These are phyloP conservation scores for Malbranchea cinnamomea DNA, from an alignment of 2,329 filamentous ascomycete genomes.

Conservation along the genomic window DNA sequence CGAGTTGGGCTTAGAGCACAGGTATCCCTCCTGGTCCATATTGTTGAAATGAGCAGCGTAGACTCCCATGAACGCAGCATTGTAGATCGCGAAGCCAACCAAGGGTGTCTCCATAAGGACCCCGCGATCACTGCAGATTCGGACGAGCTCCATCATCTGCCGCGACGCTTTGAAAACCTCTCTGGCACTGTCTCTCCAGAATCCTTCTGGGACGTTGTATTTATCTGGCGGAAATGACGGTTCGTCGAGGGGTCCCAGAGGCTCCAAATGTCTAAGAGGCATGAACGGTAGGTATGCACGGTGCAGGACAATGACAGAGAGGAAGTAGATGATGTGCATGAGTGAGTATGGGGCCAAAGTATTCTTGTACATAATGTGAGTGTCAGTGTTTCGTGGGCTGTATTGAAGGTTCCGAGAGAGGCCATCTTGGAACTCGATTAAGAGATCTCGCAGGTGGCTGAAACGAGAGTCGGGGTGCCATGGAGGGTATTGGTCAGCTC, in stretches of 20 bases:
- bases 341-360: slow-evolving; percentile 39
- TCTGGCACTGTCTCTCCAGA: slow-evolving; percentile 37
- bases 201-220: slow-evolving; percentile 29
- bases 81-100: slow-evolving; percentile 40
- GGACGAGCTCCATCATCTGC: slow-evolving; percentile 38
- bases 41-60: slow-evolving; percentile 41
- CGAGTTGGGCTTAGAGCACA: slow-evolving; percentile 22
- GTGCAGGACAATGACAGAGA: slow-evolving; percentile 41
- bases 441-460: slow-evolving; percentile 28
- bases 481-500: slow-evolving; percentile 35
- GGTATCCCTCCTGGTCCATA: slow-evolving; percentile 38
- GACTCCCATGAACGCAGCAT: slow-evolving; percentile 35
- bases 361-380: slow-evolving; percentile 37
- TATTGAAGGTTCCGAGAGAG: slow-evolving; percentile 39
- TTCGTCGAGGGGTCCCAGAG: slow-evolving; percentile 38
- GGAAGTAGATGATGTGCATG: slow-evolving; percentile 39
- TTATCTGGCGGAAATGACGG: slow-evolving; percentile 31
- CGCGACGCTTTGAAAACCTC: slow-evolving; percentile 38
- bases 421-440: slow-evolving; percentile 35
- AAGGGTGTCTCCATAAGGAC: slow-evolving; percentile 41
- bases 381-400: slow-evolving; percentile 36
- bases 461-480: slow-evolving; percentile 39
- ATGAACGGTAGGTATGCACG: slow-evolving; percentile 42
- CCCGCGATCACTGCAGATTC: slow-evolving; percentile 35
- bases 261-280: slow-evolving; percentile 34